Base-by-base conservation (phyloP, 257 asterid genomes). In the Ilex asprella region DNA sequence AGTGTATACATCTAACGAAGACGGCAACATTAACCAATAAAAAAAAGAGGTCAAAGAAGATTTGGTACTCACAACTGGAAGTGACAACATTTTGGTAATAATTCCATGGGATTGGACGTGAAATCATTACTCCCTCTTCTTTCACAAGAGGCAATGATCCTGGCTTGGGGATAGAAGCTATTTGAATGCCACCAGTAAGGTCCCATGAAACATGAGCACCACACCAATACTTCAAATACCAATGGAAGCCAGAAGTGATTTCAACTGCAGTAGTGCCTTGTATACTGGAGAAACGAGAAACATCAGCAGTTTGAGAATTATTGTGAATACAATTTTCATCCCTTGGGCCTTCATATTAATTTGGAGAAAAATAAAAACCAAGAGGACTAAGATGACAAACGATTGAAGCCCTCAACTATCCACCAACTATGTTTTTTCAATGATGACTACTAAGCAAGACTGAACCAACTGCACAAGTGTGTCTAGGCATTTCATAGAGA, bases 71-170 rank as follows among this genome's bases (percentile, higher is more conserved):
- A 92, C 99, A 92, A 91, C 99, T 92, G 63, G 99, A 92, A 2
- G 99, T 92, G 73, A 92, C 99, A 46, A 92, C 99, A 81, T 92
- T 92, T 73, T 92, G 99, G 80, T 89, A 83, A 80, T 92, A 92
- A 73, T 85, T 89, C 99, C 96, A 92, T 1, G 97, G 94, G 41
- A 81, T 87, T 29, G 95, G 81, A 31, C 99, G 97, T 55, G 77
- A 86, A 76, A 89, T 75, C 54, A 31, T 71, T 70, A 86, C 85
- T 58, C 89, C 99, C 61, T 68, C 74, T 31, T 67, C 60, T 67
- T 69, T 73, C 75, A 92, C 87, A 15, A 64, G 79, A 73, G 95
- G 97, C 61, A 92, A 87, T 35, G 79, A 79, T 70, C 99, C 96
- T 62, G 89, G 91, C 55, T 71, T 76, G 58, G 97, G 95, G 79